phyloP scores from a whole-genome alignment of 2,329 filamentous ascomycete genomes.

The Trichoderma sp. region DNA sequence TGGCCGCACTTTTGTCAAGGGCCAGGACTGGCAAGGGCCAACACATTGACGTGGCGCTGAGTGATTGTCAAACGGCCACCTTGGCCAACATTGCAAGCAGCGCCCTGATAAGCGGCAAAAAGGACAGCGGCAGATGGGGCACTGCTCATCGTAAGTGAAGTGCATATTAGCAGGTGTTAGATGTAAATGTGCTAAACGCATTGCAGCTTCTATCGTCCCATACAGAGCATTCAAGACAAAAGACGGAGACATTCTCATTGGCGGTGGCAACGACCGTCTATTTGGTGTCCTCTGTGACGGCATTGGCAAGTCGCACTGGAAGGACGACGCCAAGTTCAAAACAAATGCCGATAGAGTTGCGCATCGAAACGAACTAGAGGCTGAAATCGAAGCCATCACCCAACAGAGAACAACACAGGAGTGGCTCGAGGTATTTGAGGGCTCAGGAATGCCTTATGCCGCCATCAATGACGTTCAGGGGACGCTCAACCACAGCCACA shows the following conservation, averaged over 20 bases:
- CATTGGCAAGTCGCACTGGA: slow-evolving; percentile 58
- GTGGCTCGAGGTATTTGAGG: slow-evolving; percentile 84
- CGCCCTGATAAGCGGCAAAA: slow-evolving; percentile 80
- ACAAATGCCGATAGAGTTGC: slow-evolving; percentile 63
- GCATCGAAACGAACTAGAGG: slow-evolving; percentile 74
- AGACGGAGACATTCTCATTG: slow-evolving; percentile 68
- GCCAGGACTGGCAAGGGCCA: slow-evolving; percentile 76
- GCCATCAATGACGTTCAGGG: slow-evolving; percentile 90
- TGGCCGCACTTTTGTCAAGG: slow-evolving; percentile 83
- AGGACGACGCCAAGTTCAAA: slow-evolving; percentile 55
- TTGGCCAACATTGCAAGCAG: slow-evolving; percentile 95
- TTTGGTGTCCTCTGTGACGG: slow-evolving; percentile 63
- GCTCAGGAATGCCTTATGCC: slow-evolving; percentile 87
- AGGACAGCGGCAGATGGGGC: slow-evolving; percentile 88
- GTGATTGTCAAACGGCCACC: slow-evolving; percentile 92
- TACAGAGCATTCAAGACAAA: slow-evolving; percentile 80
- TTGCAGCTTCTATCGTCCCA: slow-evolving; percentile 81
- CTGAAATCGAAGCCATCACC: slow-evolving; percentile 73
- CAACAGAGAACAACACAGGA: slow-evolving; percentile 75
- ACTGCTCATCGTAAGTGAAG: slow-evolving; percentile 79
- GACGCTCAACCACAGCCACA: slow-evolving; percentile 81
- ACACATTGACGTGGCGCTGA: slow-evolving; percentile 86
- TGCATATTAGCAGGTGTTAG: background rate
- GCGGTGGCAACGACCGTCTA: slow-evolving; percentile 69
- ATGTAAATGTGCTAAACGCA: background rate